These are phyloP conservation scores for Lineolata rhizophorae DNA, from an alignment of 495 filamentous ascomycete genomes.

Conservation along the genomic window DNA sequence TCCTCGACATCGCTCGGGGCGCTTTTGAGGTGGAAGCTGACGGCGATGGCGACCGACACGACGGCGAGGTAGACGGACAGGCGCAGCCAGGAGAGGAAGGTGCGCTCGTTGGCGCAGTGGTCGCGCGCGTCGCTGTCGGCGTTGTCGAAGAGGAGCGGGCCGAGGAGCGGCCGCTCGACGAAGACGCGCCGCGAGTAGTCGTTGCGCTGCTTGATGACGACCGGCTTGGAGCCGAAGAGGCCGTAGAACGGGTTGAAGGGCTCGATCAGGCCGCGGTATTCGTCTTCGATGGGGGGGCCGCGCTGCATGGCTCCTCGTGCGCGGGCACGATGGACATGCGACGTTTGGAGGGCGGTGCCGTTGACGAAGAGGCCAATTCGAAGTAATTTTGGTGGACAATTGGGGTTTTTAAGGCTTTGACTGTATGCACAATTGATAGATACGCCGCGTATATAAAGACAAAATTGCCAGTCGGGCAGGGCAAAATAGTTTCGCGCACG, in stretches of 20 bases:
- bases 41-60: slow-evolving; percentile 69
- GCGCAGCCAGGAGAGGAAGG: slow-evolving; percentile 87
- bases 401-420: no score
- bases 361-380: no score
- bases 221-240: slow-evolving; percentile 10
- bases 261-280: slow-evolving; percentile 12
- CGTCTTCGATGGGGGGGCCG: no score
- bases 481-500: no score
- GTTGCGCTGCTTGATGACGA: slow-evolving; percentile 20
- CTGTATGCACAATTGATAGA: no score
- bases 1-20: slow-evolving; percentile 47
- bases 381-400: no score
- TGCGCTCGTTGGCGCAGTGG: slow-evolving; percentile 59
- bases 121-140: slow-evolving; percentile 68
- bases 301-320: no score
- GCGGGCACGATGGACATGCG: no score
- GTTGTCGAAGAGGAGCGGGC: slow-evolving; percentile 77
- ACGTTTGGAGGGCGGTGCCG: no score
- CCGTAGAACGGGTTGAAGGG: slow-evolving; percentile 18
- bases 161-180: slow-evolving; percentile 45
- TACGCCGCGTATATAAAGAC: no score
- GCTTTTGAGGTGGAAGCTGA: slow-evolving; percentile 76
- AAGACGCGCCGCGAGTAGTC: slow-evolving; percentile 26
- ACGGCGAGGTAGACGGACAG: slow-evolving; percentile 80
- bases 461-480: no score